A percentile compares a stretch with the other conserved stretches of the same genome.
Conservation (phyloP, 345 rosid species). For the Citrus unshiu region DNA sequence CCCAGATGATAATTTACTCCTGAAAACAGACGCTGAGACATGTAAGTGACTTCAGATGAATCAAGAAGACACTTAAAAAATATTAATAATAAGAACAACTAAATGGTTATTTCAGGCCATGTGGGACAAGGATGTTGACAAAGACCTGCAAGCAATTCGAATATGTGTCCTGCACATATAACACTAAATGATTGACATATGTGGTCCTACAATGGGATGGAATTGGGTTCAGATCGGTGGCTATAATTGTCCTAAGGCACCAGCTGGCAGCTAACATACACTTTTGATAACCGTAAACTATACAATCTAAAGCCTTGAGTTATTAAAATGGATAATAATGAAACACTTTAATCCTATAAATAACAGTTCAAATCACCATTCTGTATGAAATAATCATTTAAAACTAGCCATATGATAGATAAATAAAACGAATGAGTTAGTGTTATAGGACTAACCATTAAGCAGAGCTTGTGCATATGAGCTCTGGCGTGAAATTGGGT, state of each 20-base stretch:
- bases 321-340: background rate
- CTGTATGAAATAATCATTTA: background rate
- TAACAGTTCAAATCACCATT: background rate
- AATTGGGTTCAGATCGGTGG: slow-evolving; percentile 2
- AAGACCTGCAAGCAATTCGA: background rate
- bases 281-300: background rate
- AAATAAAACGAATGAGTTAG: background rate
- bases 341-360: background rate
- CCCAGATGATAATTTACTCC: background rate
- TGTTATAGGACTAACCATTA: slow-evolving; percentile 50
- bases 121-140: background rate
- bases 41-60: slow-evolving; percentile 2
- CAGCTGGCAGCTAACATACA: slow-evolving; percentile 11
- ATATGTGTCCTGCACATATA: background rate
- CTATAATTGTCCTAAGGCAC: background rate
- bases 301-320: background rate
- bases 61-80: background rate
- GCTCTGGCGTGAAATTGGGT: slow-evolving; percentile 54
- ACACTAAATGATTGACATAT: slow-evolving; percentile 14
- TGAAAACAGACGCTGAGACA: background rate
- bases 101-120: background rate
- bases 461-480: slow-evolving; percentile 75
- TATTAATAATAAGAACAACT: background rate
- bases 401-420: background rate
- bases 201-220: slow-evolving; percentile 16